A percentile compares a stretch with the other conserved stretches of the same genome.
Conservation (phyloP, 805 yeast genomes). For the Wickerhamiella domercqiae region DNA sequence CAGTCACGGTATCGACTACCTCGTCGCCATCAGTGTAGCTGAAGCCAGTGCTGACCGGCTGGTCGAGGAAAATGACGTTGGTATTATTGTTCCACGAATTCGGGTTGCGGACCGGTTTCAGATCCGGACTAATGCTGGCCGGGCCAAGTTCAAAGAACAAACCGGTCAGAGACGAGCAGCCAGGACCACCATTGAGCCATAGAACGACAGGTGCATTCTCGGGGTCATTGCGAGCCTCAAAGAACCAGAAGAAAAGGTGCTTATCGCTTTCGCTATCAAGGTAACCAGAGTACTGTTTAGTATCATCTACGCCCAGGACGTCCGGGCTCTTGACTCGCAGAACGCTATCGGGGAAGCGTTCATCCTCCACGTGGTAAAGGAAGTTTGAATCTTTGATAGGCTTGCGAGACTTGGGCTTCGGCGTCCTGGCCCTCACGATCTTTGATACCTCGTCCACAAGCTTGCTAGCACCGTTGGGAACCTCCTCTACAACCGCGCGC, state of each 20-base stretch:
- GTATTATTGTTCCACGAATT: slow-evolving; percentile 77
- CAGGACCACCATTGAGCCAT: slow-evolving; percentile 94
- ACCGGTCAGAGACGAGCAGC: slow-evolving; percentile 81
- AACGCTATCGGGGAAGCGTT: slow-evolving; percentile 19
- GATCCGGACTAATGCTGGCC: slow-evolving; percentile 42
- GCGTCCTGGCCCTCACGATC: slow-evolving; percentile 7
- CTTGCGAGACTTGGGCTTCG: slow-evolving; percentile 4
- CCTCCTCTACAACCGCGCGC: slow-evolving; percentile 19
- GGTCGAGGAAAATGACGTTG: slow-evolving; percentile 72
- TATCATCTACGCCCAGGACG: slow-evolving; percentile 62
- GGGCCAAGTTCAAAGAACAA: slow-evolving; percentile 81
- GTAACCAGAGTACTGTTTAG: slow-evolving; percentile 74
- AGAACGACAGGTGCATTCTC: slow-evolving; percentile 65
- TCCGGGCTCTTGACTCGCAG: slow-evolving; percentile 54
- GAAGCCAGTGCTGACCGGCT: slow-evolving; percentile 78
- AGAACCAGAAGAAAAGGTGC: slow-evolving; percentile 74
- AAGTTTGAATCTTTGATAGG: slow-evolving; percentile 4
- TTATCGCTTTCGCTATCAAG: slow-evolving; percentile 71
- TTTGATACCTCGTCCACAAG: slow-evolving; percentile 15
- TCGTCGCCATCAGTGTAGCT: slow-evolving; percentile 41
- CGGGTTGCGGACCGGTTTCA: slow-evolving; percentile 55
- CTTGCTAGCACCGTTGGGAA: slow-evolving; percentile 18
- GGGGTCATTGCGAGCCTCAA: slow-evolving; percentile 84
- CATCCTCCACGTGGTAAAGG: slow-evolving; percentile 9
- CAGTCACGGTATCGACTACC: slow-evolving; percentile 61